These are phyloP conservation scores for Botrytis medusae DNA, from an alignment of 2,329 filamentous ascomycete species.

Conservation along the genomic window DNA sequence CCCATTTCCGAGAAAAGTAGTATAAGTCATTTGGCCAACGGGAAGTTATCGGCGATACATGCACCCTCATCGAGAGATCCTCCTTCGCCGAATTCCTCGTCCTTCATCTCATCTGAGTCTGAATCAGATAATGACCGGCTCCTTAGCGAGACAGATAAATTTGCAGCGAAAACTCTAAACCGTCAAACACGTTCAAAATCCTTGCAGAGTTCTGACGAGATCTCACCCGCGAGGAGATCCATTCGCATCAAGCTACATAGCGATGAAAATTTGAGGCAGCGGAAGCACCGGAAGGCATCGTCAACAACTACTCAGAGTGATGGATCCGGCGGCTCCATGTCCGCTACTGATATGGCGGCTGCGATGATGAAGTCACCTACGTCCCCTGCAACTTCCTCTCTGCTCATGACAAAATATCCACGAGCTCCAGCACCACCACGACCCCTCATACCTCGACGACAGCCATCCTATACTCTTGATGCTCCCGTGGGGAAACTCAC, in stretches of 20 bases:
- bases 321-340: slow-evolving; percentile 39
- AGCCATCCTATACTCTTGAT: slow-evolving; percentile 77
- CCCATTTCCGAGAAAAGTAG: slow-evolving; percentile 24
- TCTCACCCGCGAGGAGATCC: slow-evolving; percentile 68
- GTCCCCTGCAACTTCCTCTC: slow-evolving; percentile 64
- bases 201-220: slow-evolving; percentile 59
- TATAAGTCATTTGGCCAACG: slow-evolving; percentile 25
- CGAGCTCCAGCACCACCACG: slow-evolving; percentile 85
- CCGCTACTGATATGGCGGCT: slow-evolving; percentile 53
- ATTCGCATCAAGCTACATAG: slow-evolving; percentile 89
- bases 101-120: slow-evolving; percentile 62
- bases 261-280: slow-evolving; percentile 71
- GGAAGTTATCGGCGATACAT: slow-evolving; percentile 27
- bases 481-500: slow-evolving; percentile 54
- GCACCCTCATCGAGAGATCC: slow-evolving; percentile 25
- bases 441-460: slow-evolving; percentile 82
- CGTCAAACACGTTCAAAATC: slow-evolving; percentile 66
- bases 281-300: slow-evolving; percentile 66
- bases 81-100: slow-evolving; percentile 47
- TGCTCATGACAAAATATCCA: slow-evolving; percentile 81
- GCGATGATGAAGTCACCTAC: slow-evolving; percentile 92
- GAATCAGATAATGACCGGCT: slow-evolving; percentile 57
- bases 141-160: slow-evolving; percentile 29
- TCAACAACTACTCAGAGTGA: slow-evolving; percentile 47
- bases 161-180: slow-evolving; percentile 24